Base-by-base conservation (phyloP, 805 yeast genomes). In the Ogataea wickerhamii region DNA sequence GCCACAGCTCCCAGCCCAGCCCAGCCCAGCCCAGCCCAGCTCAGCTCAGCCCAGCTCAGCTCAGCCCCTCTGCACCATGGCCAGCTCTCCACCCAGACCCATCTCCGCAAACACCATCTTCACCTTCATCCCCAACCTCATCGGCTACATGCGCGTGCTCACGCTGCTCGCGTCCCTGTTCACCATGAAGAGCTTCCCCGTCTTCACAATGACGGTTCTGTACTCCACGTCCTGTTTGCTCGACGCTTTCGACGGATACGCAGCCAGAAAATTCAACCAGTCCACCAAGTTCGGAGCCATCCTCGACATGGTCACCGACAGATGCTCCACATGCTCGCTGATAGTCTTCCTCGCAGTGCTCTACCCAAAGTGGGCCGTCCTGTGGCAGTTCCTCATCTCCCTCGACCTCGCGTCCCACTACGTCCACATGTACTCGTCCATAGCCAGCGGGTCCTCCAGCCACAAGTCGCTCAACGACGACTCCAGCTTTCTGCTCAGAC, bases 391-490 rank as follows among this genome's bases (percentile, higher is more conserved):
- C 18, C 70, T 93, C 51, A 80, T 89, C 35, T 83, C 94, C 8
- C 69, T 93, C 52, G 94, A 85, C 56, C 73, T 93, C 53, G 88
- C 97, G 2, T 84, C 95, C 36, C 99, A 93, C 61, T 93, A 93
- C 67, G 86, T 93, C 85, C 98, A 93, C 67, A 93, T 93, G 98
- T 89, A 89, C 62, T 96, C 98, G 28, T 84, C 87, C 66, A 68
- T 89, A 52, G 73, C 80, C 37, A 68, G 79, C 26, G 98, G 98
- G 14, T 79, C 84, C 3, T 60, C 74, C 7, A 78, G 89, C 29
- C 99, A 93, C 66, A 93, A 93, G 69, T 74, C 76, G 45, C 83
- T 94, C 38, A 82, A 78, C 39, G 73, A 78, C 52, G 78, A 80
- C 49, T 73, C 80, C 22, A 80, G 84, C 45, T 73, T 78, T 70